phyloP scores from a whole-genome alignment of 306 rosid genomes.

The Arachis stenosperma region DNA sequence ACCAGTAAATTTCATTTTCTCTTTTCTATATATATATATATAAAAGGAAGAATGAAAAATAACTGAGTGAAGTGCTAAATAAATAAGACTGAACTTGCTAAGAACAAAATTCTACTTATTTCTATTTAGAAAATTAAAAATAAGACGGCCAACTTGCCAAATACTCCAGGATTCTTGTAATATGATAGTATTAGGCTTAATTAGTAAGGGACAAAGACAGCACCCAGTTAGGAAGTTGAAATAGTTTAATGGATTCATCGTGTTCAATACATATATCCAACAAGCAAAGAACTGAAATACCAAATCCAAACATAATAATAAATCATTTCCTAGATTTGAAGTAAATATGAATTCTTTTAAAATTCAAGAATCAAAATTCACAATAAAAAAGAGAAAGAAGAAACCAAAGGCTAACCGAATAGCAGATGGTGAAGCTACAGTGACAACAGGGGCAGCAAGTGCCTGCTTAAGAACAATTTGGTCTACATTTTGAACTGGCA shows the following conservation, averaged over 20 bases:
- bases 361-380: background rate
- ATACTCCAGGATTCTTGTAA: slow-evolving; percentile 1
- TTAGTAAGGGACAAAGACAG: slow-evolving; percentile 23
- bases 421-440: slow-evolving; percentile 96
- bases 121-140: slow-evolving; percentile 26
- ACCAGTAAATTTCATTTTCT: slow-evolving; percentile 20
- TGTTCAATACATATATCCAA: background rate
- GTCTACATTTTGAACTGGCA: slow-evolving; percentile 76
- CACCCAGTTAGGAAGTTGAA: slow-evolving; percentile 16
- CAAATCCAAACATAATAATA: slow-evolving; percentile 16
- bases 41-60: background rate
- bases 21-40: background rate
- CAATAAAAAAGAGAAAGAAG: background rate
- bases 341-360: background rate
- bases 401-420: slow-evolving; percentile 60
- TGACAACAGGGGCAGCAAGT: slow-evolving; percentile 76
- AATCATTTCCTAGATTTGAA: slow-evolving; percentile 23
- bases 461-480: slow-evolving; percentile 68
- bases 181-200: slow-evolving; percentile 15
- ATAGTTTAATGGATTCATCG: slow-evolving; percentile 1
- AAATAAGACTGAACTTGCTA: slow-evolving; percentile 24
- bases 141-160: slow-evolving; percentile 3
- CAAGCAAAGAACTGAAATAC: slow-evolving; percentile 5
- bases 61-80: background rate
- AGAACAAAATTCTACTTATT: slow-evolving; percentile 15